Conservation (phyloP, 495 filamentous ascomycete species). For the Aspergillus diversus region DNA sequence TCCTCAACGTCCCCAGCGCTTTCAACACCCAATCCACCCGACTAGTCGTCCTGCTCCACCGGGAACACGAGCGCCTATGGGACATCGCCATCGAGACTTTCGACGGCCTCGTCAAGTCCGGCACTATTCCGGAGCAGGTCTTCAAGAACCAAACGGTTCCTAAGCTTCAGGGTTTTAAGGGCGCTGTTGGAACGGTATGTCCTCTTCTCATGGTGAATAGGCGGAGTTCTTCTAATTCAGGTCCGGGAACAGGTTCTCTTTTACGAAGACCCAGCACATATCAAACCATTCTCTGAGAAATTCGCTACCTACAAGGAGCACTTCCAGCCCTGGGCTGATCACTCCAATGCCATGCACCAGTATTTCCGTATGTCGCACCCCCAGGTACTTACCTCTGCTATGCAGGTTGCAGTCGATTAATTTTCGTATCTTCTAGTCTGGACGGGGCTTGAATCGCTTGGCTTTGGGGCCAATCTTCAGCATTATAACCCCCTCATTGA, state of each 20-base stretch:
- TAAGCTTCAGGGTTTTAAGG: conserved; percentile 48
- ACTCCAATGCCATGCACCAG: conserved; percentile 60
- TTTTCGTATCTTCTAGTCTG: conserved; percentile 39
- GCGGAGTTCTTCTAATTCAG: conserved; percentile 11
- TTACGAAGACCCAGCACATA: conserved; percentile 52
- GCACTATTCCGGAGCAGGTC: conserved; percentile 41
- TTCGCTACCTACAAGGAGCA: conserved; percentile 47
- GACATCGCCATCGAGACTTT: conserved; percentile 48
- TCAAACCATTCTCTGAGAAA: conserved; percentile 48
- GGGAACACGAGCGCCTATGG: conserved; percentile 57
- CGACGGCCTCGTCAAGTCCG: conserved; percentile 37
- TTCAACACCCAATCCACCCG: conserved; percentile 62
- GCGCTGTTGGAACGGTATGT: conserved; percentile 52
- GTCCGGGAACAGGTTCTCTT: conserved; percentile 48
- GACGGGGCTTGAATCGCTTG: conserved; percentile 54
- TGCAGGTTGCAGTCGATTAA: conserved; percentile 11
- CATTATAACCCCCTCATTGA: conserved; percentile 60
- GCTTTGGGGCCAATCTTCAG: conserved; percentile 59
- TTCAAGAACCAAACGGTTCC: conserved; percentile 51
- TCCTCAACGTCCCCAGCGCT: conserved; percentile 52
- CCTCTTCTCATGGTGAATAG: neutral
- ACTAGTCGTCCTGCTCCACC: conserved; percentile 48
- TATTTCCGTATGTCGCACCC: conserved; percentile 46
- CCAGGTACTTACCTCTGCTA: neutral
- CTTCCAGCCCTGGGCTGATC: conserved; percentile 54